Conservation (phyloP, 352 stramenopile species). For the Blastocystis sp. region DNA sequence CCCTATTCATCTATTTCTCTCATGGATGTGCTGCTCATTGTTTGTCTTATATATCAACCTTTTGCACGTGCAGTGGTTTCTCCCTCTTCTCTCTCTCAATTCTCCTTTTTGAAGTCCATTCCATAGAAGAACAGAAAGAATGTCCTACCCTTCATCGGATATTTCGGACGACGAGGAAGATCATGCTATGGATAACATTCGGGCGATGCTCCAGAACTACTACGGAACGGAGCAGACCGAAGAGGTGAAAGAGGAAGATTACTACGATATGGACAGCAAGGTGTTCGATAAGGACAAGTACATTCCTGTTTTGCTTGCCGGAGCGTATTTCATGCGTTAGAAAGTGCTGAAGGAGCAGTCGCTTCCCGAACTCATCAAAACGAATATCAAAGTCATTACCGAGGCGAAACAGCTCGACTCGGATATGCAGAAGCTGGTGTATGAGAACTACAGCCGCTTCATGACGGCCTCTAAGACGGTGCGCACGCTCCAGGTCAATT, state of each 20-base stretch:
- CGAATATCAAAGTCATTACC: slow-evolving; percentile 71
- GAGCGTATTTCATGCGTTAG: slow-evolving; percentile 9
- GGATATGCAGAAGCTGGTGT: slow-evolving; percentile 99
- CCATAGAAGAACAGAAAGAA: neutral
- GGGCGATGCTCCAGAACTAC: slow-evolving; percentile 63
- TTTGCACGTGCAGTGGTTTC: neutral
- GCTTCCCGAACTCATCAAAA: slow-evolving; percentile 61
- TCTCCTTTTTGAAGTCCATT: neutral
- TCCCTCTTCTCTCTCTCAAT: neutral
- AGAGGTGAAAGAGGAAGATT: slow-evolving; percentile 54
- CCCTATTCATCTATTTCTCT: too few relatives aligned
- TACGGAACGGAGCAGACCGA: slow-evolving; percentile 37
- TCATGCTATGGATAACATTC: slow-evolving; percentile 66
- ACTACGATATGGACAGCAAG: slow-evolving; percentile 64
- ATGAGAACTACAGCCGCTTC: slow-evolving; percentile 99
- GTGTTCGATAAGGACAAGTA: slow-evolving; percentile 67
- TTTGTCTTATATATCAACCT: neutral
- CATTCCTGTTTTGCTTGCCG: slow-evolving; percentile 23
- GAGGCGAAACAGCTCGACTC: slow-evolving; percentile 91
- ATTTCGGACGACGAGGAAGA: slow-evolving; percentile 47
- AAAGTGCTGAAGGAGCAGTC: slow-evolving; percentile 58
- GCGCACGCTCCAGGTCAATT: slow-evolving; percentile 76
- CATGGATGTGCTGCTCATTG: too few relatives aligned
- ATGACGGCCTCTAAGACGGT: slow-evolving; percentile 98
- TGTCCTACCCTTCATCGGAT: slow-evolving; percentile 27